Conservation (phyloP, 2,329 filamentous ascomycete species). For the Coniochaeta hoffmannii region DNA sequence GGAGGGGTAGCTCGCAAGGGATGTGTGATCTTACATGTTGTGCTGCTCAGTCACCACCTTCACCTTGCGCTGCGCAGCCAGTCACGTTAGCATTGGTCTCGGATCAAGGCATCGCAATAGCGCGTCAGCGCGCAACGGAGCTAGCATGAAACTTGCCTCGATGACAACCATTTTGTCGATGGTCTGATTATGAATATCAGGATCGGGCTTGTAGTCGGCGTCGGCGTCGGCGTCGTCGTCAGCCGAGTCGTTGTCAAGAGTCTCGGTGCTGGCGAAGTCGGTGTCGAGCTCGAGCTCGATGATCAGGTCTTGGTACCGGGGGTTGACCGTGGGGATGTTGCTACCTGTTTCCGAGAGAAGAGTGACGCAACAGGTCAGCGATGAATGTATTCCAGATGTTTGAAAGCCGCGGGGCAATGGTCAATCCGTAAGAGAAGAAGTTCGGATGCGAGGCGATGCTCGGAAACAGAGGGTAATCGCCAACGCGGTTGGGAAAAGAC, state of each 20-base stretch:
- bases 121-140: neutral
- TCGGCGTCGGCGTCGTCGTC: neutral
- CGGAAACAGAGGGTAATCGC: too few species aligned
- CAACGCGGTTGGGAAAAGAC: too few species aligned
- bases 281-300: too few species aligned
- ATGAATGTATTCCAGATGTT: too few species aligned
- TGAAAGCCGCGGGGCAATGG: too few species aligned
- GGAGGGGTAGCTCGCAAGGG: neutral
- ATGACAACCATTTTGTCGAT: conserved; percentile 25
- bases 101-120: neutral
- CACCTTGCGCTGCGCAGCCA: conserved; percentile 65
- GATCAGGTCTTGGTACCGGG: too few species aligned
- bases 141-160: conserved; percentile 19
- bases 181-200: neutral
- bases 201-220: neutral
- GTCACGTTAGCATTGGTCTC: conserved; percentile 22
- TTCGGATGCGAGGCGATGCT: too few species aligned
- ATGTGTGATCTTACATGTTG: conserved; percentile 55
- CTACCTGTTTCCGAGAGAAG: too few species aligned
- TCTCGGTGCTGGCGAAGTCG: neutral
- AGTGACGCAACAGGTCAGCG: too few species aligned
- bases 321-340: too few species aligned
- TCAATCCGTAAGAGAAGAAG: too few species aligned
- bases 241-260: neutral
- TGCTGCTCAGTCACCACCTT: conserved; percentile 91